Conservation (phyloP, 129 eudicot genomes). For the Flaveria trinervia region DNA sequence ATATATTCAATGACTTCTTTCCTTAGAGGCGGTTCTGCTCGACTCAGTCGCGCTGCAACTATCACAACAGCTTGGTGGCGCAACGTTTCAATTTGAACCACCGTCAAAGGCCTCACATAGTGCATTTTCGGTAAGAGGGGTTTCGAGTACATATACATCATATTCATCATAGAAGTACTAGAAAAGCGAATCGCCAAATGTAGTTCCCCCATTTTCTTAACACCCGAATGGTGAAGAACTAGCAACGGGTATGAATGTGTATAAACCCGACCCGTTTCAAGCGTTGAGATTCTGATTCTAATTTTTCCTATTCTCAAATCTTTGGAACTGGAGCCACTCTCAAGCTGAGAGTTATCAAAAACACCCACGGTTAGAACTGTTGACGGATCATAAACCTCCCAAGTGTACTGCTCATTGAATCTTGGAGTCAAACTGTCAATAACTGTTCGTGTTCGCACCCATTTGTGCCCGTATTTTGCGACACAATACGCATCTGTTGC, state of each 20-base stretch:
- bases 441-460: conserved; percentile 82
- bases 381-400: conserved; percentile 92
- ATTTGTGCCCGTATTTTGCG: conserved; percentile 84
- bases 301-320: conserved; percentile 74
- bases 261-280: conserved; percentile 83
- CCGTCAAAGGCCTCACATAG: conserved; percentile 60
- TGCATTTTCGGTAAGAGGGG: conserved; percentile 93
- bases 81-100: conserved; percentile 61
- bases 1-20: conserved; percentile 79
- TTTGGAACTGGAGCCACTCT: conserved; percentile 37
- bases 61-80: conserved; percentile 72
- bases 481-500: conserved; percentile 71
- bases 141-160: conserved; percentile 65
- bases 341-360: conserved; percentile 65
- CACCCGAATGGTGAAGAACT: conserved; percentile 77
- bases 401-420: conserved; percentile 88
- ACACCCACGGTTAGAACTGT: conserved; percentile 88
- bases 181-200: conserved; percentile 85
- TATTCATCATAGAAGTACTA: conserved; percentile 57
- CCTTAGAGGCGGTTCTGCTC: conserved; percentile 84
- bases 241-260: conserved; percentile 82
- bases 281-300: conserved; percentile 78
- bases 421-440: conserved; percentile 68
- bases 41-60: conserved; percentile 69
- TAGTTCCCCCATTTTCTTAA: conserved; percentile 89